phyloP scores from a whole-genome alignment of 1,284 basidiomycete species.

The Irpex rosettiformis region DNA sequence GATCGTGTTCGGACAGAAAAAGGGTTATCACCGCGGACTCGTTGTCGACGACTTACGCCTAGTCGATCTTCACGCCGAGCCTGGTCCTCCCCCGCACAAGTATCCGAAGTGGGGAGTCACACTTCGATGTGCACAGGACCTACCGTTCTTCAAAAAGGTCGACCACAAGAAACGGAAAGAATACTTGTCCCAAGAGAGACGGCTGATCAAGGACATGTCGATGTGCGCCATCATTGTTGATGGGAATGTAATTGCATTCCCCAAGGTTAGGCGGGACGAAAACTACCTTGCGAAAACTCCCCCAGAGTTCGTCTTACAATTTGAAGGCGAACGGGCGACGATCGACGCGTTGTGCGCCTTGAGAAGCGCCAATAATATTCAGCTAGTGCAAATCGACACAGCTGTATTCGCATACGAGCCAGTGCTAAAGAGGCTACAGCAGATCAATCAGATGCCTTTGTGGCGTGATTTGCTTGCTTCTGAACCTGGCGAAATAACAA shows the following conservation, averaged over 20 bases:
- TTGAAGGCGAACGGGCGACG: conserved; percentile 41
- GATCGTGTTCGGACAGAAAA: conserved; percentile 41
- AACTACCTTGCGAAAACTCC: conserved; percentile 42
- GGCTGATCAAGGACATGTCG: conserved; percentile 48
- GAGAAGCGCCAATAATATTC: conserved; percentile 33
- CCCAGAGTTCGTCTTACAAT: conserved; percentile 48
- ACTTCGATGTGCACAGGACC: conserved; percentile 39
- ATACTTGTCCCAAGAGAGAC: conserved; percentile 38
- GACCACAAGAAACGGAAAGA: conserved; percentile 22
- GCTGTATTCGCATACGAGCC: conserved; percentile 62
- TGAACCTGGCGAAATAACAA: conserved; percentile 30
- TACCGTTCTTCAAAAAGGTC: conserved; percentile 38
- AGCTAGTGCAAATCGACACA: conserved; percentile 55
- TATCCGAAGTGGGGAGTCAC: conserved; percentile 43
- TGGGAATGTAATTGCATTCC: conserved; percentile 46
- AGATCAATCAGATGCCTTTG: conserved; percentile 40
- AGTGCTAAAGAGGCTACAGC: conserved; percentile 49
- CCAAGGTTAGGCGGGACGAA: conserved; percentile 51
- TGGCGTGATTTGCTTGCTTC: conserved; percentile 49
- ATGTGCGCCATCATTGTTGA: conserved; percentile 48
- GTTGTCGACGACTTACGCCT: conserved; percentile 39
- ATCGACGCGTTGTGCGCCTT: conserved; percentile 37
- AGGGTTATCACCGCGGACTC: conserved; percentile 40
- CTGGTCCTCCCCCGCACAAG: conserved; percentile 30
- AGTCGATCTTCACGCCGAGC: conserved; percentile 31